Conservation (phyloP, 345 rosid genomes). For the Camelina hispida region DNA sequence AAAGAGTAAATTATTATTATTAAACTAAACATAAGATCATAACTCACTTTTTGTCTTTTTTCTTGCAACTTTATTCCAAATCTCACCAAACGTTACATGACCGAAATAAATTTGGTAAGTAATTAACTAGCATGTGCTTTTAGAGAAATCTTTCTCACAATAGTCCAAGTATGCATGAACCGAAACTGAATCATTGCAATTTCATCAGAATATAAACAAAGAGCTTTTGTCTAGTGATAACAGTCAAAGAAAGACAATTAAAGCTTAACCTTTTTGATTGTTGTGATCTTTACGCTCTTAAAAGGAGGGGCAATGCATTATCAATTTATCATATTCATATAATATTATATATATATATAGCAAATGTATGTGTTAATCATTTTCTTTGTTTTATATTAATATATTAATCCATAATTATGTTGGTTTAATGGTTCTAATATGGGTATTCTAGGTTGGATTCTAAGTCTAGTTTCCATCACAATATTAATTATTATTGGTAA, state of each 20-base stretch:
- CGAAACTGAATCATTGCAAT: slow-evolving; percentile 14
- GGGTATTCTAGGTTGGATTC: background rate
- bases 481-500: too few relatives aligned
- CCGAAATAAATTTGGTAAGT: slow-evolving; percentile 1
- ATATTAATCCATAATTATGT: background rate
- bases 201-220: slow-evolving; percentile 14
- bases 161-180: slow-evolving; percentile 42
- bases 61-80: slow-evolving; percentile 29
- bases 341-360: slow-evolving; percentile 30
- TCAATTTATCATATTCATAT: slow-evolving; percentile 4
- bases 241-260: slow-evolving; percentile 38
- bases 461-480: background rate
- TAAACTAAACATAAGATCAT: background rate
- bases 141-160: slow-evolving; percentile 25
- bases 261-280: slow-evolving; percentile 27
- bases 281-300: slow-evolving; percentile 3
- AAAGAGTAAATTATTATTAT: too few relatives aligned
- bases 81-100: slow-evolving; percentile 41
- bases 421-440: background rate
- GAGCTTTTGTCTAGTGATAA: slow-evolving; percentile 24
- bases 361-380: background rate
- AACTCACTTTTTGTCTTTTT: too few relatives aligned
- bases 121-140: slow-evolving; percentile 34
- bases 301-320: slow-evolving; percentile 23
- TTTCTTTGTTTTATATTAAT: background rate